Evolutionary conservation across 148 eudicot species (phyloP).

Genomic region (Vaccinium darrowii): DNA sequence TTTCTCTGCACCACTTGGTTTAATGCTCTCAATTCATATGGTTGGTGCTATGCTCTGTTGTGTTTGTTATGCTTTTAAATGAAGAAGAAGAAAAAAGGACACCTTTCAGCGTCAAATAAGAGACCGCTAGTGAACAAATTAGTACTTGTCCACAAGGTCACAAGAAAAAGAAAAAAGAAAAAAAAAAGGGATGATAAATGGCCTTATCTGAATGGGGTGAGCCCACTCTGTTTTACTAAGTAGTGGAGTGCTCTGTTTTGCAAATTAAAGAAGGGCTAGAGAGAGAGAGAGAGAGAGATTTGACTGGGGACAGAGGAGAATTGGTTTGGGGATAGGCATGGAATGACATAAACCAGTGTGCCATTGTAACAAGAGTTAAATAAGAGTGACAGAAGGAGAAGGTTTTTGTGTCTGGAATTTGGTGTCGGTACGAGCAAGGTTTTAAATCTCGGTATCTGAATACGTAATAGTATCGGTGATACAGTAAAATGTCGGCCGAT

Average conservation of each 20-base stretch:
- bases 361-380: slow-evolving; percentile 10
- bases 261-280: background rate
- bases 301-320: background rate
- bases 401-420: background rate
- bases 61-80: background rate
- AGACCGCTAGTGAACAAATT: slow-evolving; percentile 17
- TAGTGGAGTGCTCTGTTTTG: background rate
- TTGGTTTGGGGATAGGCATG: background rate
- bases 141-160: slow-evolving; percentile 7
- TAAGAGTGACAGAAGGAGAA: background rate
- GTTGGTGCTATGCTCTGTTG: background rate
- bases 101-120: background rate
- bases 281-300: background rate
- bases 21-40: background rate
- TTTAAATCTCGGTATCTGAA: too few relatives aligned
- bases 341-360: slow-evolving; percentile 8
- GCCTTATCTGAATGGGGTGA: background rate
- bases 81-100: background rate
- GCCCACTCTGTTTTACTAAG: background rate
- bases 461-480: too few relatives aligned
- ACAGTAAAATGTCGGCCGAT: too few relatives aligned
- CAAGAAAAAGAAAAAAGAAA: background rate
- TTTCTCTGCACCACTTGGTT: background rate
- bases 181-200: background rate
- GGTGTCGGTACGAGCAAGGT: background rate